A percentile compares a stretch with the other conserved stretches of the same genome.
These are phyloP conservation scores for Smallanthus sonchifolius DNA, from an alignment of 129 eudicot species.

Conservation along the genomic window DNA sequence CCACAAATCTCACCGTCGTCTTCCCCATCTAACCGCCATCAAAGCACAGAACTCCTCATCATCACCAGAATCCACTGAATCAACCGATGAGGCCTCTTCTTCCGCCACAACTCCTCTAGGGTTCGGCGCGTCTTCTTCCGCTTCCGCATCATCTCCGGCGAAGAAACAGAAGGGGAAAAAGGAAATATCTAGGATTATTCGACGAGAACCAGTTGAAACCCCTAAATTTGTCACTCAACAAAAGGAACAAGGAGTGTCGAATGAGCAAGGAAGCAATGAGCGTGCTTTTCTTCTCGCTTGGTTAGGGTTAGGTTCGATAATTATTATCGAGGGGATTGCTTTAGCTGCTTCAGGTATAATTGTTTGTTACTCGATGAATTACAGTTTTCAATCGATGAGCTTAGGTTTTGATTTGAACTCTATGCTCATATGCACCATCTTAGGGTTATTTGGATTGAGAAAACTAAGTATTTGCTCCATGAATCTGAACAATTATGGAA, in stretches of 20 bases:
- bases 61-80: slow-evolving; percentile 18
- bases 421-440: background rate
- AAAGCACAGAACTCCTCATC: slow-evolving; percentile 39
- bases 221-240: slow-evolving; percentile 45
- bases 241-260: slow-evolving; percentile 22
- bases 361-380: background rate
- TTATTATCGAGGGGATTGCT: slow-evolving; percentile 69
- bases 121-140: slow-evolving; percentile 41
- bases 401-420: background rate
- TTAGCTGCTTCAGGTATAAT: slow-evolving; percentile 78
- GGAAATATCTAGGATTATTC: slow-evolving; percentile 50
- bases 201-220: slow-evolving; percentile 56
- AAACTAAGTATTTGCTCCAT: background rate
- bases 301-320: slow-evolving; percentile 77
- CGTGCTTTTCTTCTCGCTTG: slow-evolving; percentile 76
- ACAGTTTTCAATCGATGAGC: background rate
- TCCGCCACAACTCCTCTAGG: slow-evolving; percentile 33
- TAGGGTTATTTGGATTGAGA: slow-evolving; percentile 9
- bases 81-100: slow-evolving; percentile 22
- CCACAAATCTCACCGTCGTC: slow-evolving; percentile 39
- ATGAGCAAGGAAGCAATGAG: slow-evolving; percentile 43
- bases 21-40: slow-evolving; percentile 25
- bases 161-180: slow-evolving; percentile 46
- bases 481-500: background rate
- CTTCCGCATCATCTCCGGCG: slow-evolving; percentile 13